phyloP scores from a whole-genome alignment of 345 rosid genomes.

The Corymbia maculata region DNA sequence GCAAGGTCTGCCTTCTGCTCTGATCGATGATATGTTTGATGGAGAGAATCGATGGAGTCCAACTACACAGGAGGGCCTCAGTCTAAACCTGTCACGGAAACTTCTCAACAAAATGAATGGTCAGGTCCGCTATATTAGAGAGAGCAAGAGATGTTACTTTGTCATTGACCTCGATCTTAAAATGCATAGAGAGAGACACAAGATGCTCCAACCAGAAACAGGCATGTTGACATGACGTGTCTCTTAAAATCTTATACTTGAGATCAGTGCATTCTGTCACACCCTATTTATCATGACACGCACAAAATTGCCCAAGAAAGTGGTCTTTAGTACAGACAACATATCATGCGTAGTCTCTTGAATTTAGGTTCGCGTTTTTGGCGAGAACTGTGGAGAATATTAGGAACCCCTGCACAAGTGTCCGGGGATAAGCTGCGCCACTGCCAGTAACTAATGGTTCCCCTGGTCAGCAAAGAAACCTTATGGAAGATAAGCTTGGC shows the following conservation, averaged over 20 bases:
- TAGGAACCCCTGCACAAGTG: neutral
- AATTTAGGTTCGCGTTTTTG: neutral
- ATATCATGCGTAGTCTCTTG: neutral
- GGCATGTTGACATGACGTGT: neutral
- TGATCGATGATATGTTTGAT: slow-evolving; percentile 54
- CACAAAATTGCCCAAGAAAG: neutral
- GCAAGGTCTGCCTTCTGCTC: slow-evolving; percentile 49
- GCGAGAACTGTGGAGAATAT: neutral
- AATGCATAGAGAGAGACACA: slow-evolving; percentile 2
- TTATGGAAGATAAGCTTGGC: neutral
- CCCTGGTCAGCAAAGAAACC: neutral
- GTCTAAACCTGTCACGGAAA: slow-evolving; percentile 20
- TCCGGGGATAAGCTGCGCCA: neutral
- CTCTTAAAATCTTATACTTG: neutral
- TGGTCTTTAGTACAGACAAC: neutral
- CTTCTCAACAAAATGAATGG: slow-evolving; percentile 29
- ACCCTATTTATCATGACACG: neutral
- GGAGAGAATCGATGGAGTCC: slow-evolving; percentile 24
- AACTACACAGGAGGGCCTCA: slow-evolving; percentile 13
- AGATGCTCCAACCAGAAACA: neutral
- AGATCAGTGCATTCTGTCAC: neutral
- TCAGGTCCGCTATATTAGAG: slow-evolving; percentile 20
- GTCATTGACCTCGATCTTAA: slow-evolving; percentile 16
- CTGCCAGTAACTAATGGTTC: neutral
- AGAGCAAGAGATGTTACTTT: slow-evolving; percentile 19